Percentiles rank a stretch among this genome's conserved stretches.
These are phyloP conservation scores for Sporothrix protearum DNA, from an alignment of 2,329 filamentous ascomycete genomes.

Conservation along the genomic window DNA sequence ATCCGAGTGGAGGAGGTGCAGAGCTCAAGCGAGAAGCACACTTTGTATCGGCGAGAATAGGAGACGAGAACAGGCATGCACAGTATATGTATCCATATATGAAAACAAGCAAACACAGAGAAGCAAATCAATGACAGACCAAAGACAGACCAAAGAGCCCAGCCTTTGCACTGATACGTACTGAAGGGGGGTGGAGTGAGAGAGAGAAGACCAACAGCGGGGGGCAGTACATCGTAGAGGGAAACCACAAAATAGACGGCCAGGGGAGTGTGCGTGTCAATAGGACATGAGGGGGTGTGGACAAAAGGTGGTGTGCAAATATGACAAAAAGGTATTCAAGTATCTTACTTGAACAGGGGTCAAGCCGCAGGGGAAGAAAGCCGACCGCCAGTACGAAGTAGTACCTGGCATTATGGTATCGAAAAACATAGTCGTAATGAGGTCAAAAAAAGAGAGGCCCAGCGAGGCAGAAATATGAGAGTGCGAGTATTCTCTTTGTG, in stretches of 20 bases:
- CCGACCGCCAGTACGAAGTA: neutral
- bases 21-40: conserved; percentile 2
- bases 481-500: neutral
- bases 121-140: neutral
- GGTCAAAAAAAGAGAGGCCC: neutral
- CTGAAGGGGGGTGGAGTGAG: neutral
- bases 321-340: conserved; percentile 5
- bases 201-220: neutral
- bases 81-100: conserved; percentile 22
- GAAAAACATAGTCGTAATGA: neutral
- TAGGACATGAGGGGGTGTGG: conserved; percentile 5
- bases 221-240: neutral
- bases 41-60: neutral
- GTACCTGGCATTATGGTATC: neutral
- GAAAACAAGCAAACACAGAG: neutral
- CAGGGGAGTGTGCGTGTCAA: conserved; percentile 7
- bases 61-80: conserved; percentile 1
- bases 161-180: neutral
- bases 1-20: neutral
- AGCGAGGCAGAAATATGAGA: neutral
- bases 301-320: neutral
- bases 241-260: neutral
- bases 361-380: neutral
- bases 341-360: conserved; percentile 16
- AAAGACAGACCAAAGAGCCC: neutral